These are phyloP conservation scores for Backusella tuberculispora DNA, from an alignment of 192 early-diverging fungal genomes.

Conservation along the genomic window DNA sequence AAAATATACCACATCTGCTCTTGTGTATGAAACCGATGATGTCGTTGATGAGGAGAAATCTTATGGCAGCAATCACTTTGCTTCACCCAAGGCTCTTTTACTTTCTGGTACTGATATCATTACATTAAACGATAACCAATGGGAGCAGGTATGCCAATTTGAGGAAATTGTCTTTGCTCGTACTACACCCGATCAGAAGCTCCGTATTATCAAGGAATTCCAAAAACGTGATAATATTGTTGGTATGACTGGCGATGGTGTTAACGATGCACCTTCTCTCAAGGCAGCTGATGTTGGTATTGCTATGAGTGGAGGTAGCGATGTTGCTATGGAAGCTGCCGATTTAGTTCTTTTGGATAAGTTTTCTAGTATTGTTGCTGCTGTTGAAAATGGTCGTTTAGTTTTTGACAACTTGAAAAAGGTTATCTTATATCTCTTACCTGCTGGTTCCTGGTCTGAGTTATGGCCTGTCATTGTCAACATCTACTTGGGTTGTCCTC, in stretches of 20 bases:
- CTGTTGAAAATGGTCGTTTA: slow-evolving; percentile 80
- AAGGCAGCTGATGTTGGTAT: slow-evolving; percentile 87
- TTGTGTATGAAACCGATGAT: slow-evolving; percentile 81
- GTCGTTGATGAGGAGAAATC: slow-evolving; percentile 22
- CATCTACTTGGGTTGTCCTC: slow-evolving; percentile 81
- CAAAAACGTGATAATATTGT: slow-evolving; percentile 72
- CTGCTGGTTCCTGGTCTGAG: slow-evolving; percentile 77
- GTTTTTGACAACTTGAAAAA: slow-evolving; percentile 90
- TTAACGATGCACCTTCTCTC: slow-evolving; percentile 92
- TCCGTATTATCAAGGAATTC: slow-evolving; percentile 80
- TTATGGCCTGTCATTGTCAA: slow-evolving; percentile 77
- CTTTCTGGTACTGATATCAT: slow-evolving; percentile 70
- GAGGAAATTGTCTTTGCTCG: slow-evolving; percentile 82
- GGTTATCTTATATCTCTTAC: slow-evolving; percentile 82
- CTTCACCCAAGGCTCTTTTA: slow-evolving; percentile 40
- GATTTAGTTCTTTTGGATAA: slow-evolving; percentile 69
- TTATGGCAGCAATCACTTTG: slow-evolving; percentile 42
- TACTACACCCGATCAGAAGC: slow-evolving; percentile 81
- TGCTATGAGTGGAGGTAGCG: slow-evolving; percentile 84
- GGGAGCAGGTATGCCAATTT: slow-evolving; percentile 73
- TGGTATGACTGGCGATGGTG: slow-evolving; percentile 90
- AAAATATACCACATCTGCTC: slow-evolving; percentile 61
- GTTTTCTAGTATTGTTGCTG: slow-evolving; percentile 69
- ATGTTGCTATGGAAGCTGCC: slow-evolving; percentile 72
- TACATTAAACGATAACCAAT: slow-evolving; percentile 62